These are phyloP conservation scores for Dendrocalamus sinicus DNA, from an alignment of 176 grass and related monocot genomes.

Conservation along the genomic window DNA sequence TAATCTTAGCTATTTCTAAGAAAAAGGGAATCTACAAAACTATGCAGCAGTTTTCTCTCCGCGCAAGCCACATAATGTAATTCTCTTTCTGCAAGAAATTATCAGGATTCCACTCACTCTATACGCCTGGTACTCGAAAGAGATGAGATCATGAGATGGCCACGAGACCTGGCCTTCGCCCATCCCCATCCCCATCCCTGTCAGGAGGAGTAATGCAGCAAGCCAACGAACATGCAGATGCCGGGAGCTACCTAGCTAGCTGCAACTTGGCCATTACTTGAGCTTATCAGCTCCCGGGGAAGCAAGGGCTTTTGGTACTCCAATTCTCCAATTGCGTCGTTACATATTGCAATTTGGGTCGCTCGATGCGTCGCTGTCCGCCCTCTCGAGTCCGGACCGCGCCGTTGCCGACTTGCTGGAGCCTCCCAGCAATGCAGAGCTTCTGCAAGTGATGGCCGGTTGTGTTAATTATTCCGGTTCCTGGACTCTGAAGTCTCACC, in stretches of 20 bases:
- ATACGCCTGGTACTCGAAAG: neutral
- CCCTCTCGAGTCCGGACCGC: conserved; percentile 1
- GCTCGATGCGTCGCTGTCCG: conserved; percentile 40
- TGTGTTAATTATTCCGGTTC: too few relatives aligned
- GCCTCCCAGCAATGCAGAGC: neutral
- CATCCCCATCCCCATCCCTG: neutral
- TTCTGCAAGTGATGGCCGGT: neutral
- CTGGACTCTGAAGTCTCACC: too few relatives aligned
- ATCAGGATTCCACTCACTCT: neutral
- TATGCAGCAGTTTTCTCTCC: neutral
- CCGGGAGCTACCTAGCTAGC: neutral
- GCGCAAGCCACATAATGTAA: neutral
- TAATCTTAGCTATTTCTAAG: neutral
- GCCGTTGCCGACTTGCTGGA: neutral
- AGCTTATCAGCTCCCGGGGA: conserved; percentile 21
- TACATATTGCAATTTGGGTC: conserved; percentile 26
- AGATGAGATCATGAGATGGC: neutral
- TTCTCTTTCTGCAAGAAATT: neutral
- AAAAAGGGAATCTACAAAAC: neutral
- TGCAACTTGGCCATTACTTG: conserved; percentile 29
- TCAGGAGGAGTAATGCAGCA: conserved; percentile 45
- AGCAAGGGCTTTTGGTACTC: conserved; percentile 17
- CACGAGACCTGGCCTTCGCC: neutral
- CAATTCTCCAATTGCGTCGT: neutral
- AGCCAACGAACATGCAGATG: conserved; percentile 41